These are phyloP conservation scores for Ophiostoma perfectum DNA, from an alignment of 2,329 filamentous ascomycete species.

Conservation along the genomic window DNA sequence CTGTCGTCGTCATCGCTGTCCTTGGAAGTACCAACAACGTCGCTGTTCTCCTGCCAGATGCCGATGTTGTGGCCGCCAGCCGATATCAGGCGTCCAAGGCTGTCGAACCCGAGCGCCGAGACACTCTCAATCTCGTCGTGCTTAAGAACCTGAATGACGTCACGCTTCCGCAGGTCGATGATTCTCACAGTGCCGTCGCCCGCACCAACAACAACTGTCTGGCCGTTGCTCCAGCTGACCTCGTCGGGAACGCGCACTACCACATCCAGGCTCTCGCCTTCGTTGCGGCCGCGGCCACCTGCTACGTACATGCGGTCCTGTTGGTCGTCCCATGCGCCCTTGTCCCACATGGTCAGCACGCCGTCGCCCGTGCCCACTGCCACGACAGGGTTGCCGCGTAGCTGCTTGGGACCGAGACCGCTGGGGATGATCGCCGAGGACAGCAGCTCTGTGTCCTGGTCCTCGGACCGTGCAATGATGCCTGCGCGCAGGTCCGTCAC, in stretches of 20 bases:
- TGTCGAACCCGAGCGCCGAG: conserved; percentile 75
- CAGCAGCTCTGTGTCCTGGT: conserved; percentile 92
- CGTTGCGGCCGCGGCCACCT: conserved; percentile 41
- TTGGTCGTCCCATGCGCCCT: conserved; percentile 90
- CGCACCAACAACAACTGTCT: conserved; percentile 72
- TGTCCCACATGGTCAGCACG: conserved; percentile 88
- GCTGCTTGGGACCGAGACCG: conserved; percentile 63
- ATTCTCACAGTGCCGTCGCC: conserved; percentile 76
- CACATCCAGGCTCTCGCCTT: conserved; percentile 76
- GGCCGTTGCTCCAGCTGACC: conserved; percentile 57
- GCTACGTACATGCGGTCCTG: conserved; percentile 81
- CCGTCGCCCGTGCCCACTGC: conserved; percentile 73
- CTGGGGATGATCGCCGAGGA: conserved; percentile 66
- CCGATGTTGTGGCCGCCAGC: conserved; percentile 83
- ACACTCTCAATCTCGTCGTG: conserved; percentile 89
- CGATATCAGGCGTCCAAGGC: conserved; percentile 78
- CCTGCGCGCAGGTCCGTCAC: conserved; percentile 84
- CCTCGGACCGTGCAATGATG: conserved; percentile 81
- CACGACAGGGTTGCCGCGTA: conserved; percentile 64
- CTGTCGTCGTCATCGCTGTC: conserved; percentile 42
- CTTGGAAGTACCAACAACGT: conserved; percentile 41
- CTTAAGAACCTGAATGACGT: conserved; percentile 60
- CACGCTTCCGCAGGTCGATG: conserved; percentile 67
- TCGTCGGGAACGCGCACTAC: conserved; percentile 66
- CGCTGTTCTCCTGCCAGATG: conserved; percentile 73